A percentile compares a stretch with the other conserved stretches of the same genome.
Evolutionary conservation across 768 basidiomycete species (phyloP).

Genomic region (Calvatia gigantea): DNA sequence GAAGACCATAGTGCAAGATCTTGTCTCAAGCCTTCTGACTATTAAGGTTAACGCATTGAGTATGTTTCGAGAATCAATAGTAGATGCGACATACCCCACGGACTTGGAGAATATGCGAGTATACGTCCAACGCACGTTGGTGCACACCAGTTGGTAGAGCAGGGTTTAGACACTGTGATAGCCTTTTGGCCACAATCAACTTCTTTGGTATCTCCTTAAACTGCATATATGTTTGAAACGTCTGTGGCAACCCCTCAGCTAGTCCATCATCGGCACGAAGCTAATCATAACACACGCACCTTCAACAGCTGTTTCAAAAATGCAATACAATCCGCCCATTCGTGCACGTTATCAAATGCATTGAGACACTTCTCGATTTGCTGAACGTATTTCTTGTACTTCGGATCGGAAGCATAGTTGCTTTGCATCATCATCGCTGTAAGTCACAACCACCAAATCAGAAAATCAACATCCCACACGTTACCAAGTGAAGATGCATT

Average conservation of each 20-base stretch:
- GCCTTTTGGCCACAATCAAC: constrained; percentile 88
- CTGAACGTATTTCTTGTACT: constrained; percentile 90
- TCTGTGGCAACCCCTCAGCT: constrained; percentile 40
- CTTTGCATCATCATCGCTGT: constrained; percentile 49
- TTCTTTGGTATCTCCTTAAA: constrained; percentile 97
- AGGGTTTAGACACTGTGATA: constrained; percentile 97
- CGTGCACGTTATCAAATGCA: constrained; percentile 93
- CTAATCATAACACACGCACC: constrained; percentile 37
- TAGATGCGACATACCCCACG: constrained; percentile 64
- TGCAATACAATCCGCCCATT: constrained; percentile 99
- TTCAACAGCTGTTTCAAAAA: constrained; percentile 94
- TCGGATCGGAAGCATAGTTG: constrained; percentile 74
- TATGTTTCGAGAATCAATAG: constrained; percentile 6
- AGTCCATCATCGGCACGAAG: background rate
- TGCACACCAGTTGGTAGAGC: constrained; percentile 96
- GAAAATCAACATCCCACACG: constrained; percentile 5
- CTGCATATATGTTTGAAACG: constrained; percentile 88
- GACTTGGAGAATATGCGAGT: constrained; percentile 85
- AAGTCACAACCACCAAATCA: background rate
- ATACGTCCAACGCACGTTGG: constrained; percentile 94
- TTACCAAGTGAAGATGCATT: background rate
- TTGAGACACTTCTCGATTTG: constrained; percentile 92
- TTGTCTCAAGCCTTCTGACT: constrained; percentile 83
- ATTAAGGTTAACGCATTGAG: constrained; percentile 2
- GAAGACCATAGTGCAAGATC: constrained; percentile 94